Evolutionary conservation across 2,329 filamentous ascomycete species (phyloP).

Genomic region (Fusarium haematococcum): DNA sequence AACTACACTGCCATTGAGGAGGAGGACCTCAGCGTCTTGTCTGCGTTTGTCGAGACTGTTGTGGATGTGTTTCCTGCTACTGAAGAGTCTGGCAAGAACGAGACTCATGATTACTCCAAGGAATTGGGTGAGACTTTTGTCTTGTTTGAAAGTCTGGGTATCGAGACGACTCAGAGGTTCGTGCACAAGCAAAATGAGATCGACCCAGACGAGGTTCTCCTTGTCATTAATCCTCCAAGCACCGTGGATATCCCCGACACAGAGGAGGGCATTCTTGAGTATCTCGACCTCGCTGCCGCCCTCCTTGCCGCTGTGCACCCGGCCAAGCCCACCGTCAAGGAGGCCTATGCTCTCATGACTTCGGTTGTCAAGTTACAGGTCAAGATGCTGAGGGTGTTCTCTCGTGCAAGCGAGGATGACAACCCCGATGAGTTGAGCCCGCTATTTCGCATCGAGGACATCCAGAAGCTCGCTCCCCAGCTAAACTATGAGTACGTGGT

Average conservation of each 20-base stretch:
- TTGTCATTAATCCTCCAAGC: background rate
- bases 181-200: background rate
- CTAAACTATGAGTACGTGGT: slow-evolving; percentile 25
- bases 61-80: slow-evolving; percentile 17
- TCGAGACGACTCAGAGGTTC: slow-evolving; percentile 20
- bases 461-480: background rate
- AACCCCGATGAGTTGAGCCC: background rate
- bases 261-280: background rate
- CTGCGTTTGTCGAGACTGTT: slow-evolving; percentile 61
- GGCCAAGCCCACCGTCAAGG: background rate
- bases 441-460: background rate
- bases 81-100: background rate
- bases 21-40: slow-evolving; percentile 67
- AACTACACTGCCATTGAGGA: slow-evolving; percentile 68
- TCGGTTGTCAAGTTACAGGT: background rate
- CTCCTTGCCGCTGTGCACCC: slow-evolving; percentile 13
- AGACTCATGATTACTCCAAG: background rate
- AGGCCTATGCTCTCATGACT: background rate
- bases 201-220: slow-evolving; percentile 5
- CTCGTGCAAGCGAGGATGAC: background rate
- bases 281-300: slow-evolving; percentile 3
- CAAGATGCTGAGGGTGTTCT: background rate
- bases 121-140: slow-evolving; percentile 14
- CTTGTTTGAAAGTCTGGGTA: slow-evolving; percentile 24
- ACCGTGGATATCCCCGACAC: background rate